Evolutionary conservation across 768 basidiomycete species (phyloP).

Genomic region (Myochromella boudieri): DNA sequence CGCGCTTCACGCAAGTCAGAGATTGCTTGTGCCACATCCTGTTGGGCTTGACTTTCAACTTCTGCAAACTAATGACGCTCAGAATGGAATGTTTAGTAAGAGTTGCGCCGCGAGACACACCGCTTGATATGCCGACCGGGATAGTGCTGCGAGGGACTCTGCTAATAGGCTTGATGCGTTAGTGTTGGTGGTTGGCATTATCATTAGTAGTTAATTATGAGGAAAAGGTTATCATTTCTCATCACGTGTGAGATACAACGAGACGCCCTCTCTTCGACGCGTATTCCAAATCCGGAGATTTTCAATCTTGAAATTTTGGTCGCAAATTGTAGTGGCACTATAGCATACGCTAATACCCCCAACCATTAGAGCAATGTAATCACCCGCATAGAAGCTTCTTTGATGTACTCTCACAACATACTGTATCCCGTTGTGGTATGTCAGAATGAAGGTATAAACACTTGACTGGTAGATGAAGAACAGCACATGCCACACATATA

Average conservation of each 20-base stretch:
- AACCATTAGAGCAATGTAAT: too few species aligned
- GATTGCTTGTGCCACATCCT: conserved; percentile 49
- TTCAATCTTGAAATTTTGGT: not conserved
- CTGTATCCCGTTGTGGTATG: too few species aligned
- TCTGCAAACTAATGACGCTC: conserved; percentile 43
- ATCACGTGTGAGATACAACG: conserved; percentile 13
- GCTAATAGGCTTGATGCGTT: conserved; percentile 20
- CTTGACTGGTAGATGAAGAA: too few species aligned
- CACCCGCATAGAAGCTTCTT: too few species aligned
- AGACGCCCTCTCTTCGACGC: too few species aligned
- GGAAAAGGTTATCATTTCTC: not conserved
- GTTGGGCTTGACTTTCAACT: conserved; percentile 54
- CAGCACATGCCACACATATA: too few species aligned
- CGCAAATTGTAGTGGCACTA: too few species aligned
- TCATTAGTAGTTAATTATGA: not conserved
- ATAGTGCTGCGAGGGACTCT: conserved; percentile 23
- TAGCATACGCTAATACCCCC: too few species aligned
- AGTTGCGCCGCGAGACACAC: conserved; percentile 13
- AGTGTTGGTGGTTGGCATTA: conserved; percentile 13
- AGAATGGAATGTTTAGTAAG: not conserved
- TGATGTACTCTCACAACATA: too few species aligned
- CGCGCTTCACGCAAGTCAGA: conserved; percentile 47
- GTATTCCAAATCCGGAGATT: not conserved
- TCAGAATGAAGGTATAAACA: too few species aligned
- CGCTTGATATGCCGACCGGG: conserved; percentile 22